phyloP scores from a whole-genome alignment of 129 eudicot species.

The Flaveria brownii region DNA sequence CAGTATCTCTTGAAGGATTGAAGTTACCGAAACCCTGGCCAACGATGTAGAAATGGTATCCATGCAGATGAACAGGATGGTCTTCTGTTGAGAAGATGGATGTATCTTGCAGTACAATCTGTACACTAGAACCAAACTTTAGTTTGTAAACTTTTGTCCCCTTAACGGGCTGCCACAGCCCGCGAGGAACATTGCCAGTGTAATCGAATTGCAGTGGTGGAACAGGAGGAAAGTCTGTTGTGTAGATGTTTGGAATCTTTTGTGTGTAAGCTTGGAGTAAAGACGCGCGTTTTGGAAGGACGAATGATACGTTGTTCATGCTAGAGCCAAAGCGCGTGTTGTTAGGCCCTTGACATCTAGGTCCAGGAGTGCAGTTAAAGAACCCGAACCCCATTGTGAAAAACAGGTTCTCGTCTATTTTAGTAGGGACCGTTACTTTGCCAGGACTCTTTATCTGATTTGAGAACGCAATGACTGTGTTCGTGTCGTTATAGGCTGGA shows the following conservation, averaged over 20 bases:
- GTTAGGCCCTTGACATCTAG: slow-evolving; percentile 69
- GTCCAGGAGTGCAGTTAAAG: slow-evolving; percentile 55
- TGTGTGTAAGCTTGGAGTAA: slow-evolving; percentile 62
- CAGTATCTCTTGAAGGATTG: slow-evolving; percentile 50
- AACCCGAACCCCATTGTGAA: slow-evolving; percentile 57
- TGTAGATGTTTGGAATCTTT: slow-evolving; percentile 53
- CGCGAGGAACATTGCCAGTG: slow-evolving; percentile 64
- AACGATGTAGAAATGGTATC: slow-evolving; percentile 61
- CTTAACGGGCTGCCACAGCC: slow-evolving; percentile 54
- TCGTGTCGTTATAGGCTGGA: slow-evolving; percentile 61
- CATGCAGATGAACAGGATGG: slow-evolving; percentile 78
- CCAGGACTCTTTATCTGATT: slow-evolving; percentile 45
- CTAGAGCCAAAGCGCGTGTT: slow-evolving; percentile 63
- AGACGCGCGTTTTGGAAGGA: slow-evolving; percentile 46
- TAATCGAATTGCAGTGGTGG: slow-evolving; percentile 63
- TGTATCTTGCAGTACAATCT: slow-evolving; percentile 65
- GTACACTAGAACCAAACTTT: slow-evolving; percentile 57
- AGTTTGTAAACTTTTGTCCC: slow-evolving; percentile 58
- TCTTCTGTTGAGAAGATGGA: slow-evolving; percentile 54
- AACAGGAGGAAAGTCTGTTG: slow-evolving; percentile 65
- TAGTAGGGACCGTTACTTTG: slow-evolving; percentile 41
- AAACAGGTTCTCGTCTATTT: slow-evolving; percentile 51
- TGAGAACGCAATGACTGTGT: slow-evolving; percentile 50
- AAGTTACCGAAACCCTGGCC: slow-evolving; percentile 80
- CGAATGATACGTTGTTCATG: slow-evolving; percentile 69